Base-by-base conservation (phyloP, 1,284 basidiomycete species). In the Apiotrichum gracile region DNA sequence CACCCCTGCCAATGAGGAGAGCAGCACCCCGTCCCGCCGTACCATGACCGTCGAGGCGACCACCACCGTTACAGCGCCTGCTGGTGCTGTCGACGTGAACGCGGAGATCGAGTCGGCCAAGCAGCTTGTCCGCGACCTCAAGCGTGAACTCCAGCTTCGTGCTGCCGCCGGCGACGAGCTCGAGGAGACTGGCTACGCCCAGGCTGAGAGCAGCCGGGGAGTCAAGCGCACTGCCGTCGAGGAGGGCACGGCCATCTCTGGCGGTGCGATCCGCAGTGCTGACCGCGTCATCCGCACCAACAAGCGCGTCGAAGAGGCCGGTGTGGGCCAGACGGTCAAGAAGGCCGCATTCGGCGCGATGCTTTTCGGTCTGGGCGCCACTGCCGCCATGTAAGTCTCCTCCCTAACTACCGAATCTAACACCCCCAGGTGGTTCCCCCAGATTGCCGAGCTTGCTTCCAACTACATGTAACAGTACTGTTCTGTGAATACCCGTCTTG, bases 91-190 rank as follows among this genome's bases (percentile, higher is more conserved):
- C 27, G 64, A 72, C 47, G 68, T 73, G 49, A 67, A 75, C 48
- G 66, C 64, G 8, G 73, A 77, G 57, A 74, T 77, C 34, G 61
- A 67, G 39, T 62, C 63, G 9, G 65, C 69, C 45, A 75, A 74
- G 57, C 70, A 70, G 49, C 63, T 75, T 13, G 74, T 77, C 22
- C 58, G 67, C 48, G 67, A 75, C 47, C 60, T 77, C 25, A 68
- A 69, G 54, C 60, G 65, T 17, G 68, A 73, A 51, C 51, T 73
- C 9, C 60, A 63, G 40, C 62, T 69, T 7, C 64, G 66, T 19
- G 55, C 60, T 6, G 68, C 69, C 4, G 69, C 66, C 2, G 74
- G 72, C 21, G 68, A 73, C 52, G 63, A 62, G 27, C 55, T 73
- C 13, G 68, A 73, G 52, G 70, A 72, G 24, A 64, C 64, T 38